Percentiles rank a stretch among this genome's conserved stretches.
Conservation (phyloP, 768 basidiomycete species). For the Albatrellus ellisii region DNA sequence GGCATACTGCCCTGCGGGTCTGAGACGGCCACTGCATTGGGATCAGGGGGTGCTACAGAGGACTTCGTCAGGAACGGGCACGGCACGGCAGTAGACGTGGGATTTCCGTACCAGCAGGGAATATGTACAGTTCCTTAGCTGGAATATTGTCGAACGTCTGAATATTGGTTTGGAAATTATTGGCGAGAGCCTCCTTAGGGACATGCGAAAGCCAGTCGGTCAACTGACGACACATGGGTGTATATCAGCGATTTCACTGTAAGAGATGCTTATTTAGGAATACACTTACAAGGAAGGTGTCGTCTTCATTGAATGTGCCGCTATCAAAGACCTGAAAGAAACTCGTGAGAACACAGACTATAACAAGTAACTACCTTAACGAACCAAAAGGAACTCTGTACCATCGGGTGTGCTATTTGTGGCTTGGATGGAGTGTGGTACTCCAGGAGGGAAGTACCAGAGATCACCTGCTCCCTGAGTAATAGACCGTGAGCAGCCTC, state of each 20-base stretch:
- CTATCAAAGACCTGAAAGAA: slow-evolving; percentile 22
- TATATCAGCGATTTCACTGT: too few relatives aligned
- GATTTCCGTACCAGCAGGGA: slow-evolving; percentile 15
- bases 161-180: slow-evolving; percentile 21
- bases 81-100: neutral
- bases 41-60: slow-evolving; percentile 15
- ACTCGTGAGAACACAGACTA: neutral
- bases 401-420: slow-evolving; percentile 18
- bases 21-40: slow-evolving; percentile 21
- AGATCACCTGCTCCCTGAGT: slow-evolving; percentile 10
- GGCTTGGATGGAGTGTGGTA: slow-evolving; percentile 26
- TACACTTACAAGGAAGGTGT: slow-evolving; percentile 22
- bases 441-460: slow-evolving; percentile 24
- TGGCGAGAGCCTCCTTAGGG: slow-evolving; percentile 25
- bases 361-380: slow-evolving; percentile 5
- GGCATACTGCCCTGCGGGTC: slow-evolving; percentile 34
- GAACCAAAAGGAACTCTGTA: slow-evolving; percentile 23
- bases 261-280: too few relatives aligned
- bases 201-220: slow-evolving; percentile 22
- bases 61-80: neutral
- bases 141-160: slow-evolving; percentile 21
- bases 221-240: slow-evolving; percentile 14
- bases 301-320: slow-evolving; percentile 22
- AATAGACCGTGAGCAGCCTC: neutral
- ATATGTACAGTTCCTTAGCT: slow-evolving; percentile 19